Evolutionary conservation across 495 filamentous ascomycete species (phyloP), one percentile per base, ranked within the genome.

Genomic region (Xylaria cubensis): DNA sequence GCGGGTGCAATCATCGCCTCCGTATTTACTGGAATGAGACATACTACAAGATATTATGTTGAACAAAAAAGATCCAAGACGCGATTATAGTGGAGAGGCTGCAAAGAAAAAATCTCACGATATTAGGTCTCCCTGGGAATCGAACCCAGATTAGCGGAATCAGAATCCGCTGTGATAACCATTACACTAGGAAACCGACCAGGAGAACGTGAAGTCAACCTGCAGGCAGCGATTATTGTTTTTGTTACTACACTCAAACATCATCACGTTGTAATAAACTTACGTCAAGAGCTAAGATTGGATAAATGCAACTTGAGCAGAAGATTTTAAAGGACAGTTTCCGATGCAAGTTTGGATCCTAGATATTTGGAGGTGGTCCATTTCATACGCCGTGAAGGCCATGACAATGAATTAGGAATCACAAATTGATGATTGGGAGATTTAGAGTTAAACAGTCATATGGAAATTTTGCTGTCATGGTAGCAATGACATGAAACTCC

Each of bases 111-210:
- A 36, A n/a, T n/a, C n/a, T n/a, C n/a, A n/a, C 29, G 3, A 5
- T n/a, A 59, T 9, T 17, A 72, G 71, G 71, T 69, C 64, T 72
- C 71, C 65, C 65, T 73, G 72, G 72, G 72, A 73, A 73, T 73
- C 72, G 67, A 70, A 73, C 71, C 72, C 67, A 73, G 65, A 70
- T 73, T 73, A 73, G 56, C 48, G 72, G 72, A 73, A 73, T 73
- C 67, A 73, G 72, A 73, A 73, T 73, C 72, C 72, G 58, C 44
- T 70, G 67, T 70, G 72, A 73, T 73, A 64, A 61, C 71, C 71
- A 73, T 70, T 73, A 73, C 71, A 73, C 71, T 73, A 73, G 64
- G 62, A 65, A 72, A 72, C 70, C 70, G 36, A 6, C 4, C 7
- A 12, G 6, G n/a, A 51, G 15, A 7, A 51, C 1, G 50, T 10